These are phyloP conservation scores for Gyromitra esculenta DNA, from an alignment of 2,329 filamentous ascomycete genomes.

Conservation along the genomic window DNA sequence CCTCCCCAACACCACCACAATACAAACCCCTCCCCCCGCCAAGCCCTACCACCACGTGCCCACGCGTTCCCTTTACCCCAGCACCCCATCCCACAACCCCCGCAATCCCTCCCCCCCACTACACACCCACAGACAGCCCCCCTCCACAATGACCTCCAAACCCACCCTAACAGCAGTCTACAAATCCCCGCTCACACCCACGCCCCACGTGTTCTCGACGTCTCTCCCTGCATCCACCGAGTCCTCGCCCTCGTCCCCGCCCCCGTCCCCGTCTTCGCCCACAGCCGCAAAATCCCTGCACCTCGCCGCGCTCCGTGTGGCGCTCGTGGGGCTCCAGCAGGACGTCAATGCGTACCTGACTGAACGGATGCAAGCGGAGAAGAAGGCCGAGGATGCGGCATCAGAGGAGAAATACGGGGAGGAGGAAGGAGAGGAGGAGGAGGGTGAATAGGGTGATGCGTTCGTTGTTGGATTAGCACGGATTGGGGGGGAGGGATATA, in stretches of 20 bases:
- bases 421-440: slow-evolving; percentile 60
- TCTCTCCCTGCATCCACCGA: slow-evolving; percentile 56
- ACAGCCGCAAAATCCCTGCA: slow-evolving; percentile 68
- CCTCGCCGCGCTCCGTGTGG: slow-evolving; percentile 69
- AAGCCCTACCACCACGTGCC: slow-evolving; percentile 21
- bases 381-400: slow-evolving; percentile 64
- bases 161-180: slow-evolving; percentile 47
- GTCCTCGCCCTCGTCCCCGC: slow-evolving; percentile 59
- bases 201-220: slow-evolving; percentile 41
- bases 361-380: slow-evolving; percentile 77
- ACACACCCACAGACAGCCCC: no score
- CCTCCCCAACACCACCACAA: no score
- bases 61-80: slow-evolving; percentile 27
- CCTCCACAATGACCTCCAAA: slow-evolving; percentile 6
- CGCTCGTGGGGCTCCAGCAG: slow-evolving; percentile 70
- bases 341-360: slow-evolving; percentile 77
- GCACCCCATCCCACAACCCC: not conserved
- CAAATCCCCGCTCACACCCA: slow-evolving; percentile 42
- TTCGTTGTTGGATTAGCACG: slow-evolving; percentile 78
- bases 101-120: not conserved
- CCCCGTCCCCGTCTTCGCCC: slow-evolving; percentile 60
- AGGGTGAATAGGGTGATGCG: slow-evolving; percentile 65
- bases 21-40: not conserved
- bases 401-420: slow-evolving; percentile 65
- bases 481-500: slow-evolving; percentile 53